Base-by-base conservation (phyloP, 257 asterid species). In the Nicotiana knightiana region DNA sequence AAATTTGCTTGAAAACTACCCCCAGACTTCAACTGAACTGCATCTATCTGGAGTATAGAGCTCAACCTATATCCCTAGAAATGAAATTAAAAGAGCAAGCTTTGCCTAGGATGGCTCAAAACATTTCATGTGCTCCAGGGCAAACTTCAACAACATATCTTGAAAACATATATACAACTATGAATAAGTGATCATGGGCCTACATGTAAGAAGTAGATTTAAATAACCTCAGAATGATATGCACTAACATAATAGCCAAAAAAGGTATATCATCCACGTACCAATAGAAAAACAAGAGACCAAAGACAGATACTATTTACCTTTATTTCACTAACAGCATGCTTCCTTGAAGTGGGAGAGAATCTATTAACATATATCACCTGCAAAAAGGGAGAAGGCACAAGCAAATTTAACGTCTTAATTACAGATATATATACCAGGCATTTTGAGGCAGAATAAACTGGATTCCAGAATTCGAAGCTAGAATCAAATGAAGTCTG, bases 361-460 rank as follows among this genome's bases (percentile, higher is more conserved):
- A 93, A 94, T 85, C 98, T 93, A 90, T 94, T 88, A 59, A 96
- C 99, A 87, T 96, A 93, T 51, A 96, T 96, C 78, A 96, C 99
- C 99, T 96, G 84, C 77, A 84, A 77, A 83, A 63, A 85, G 64
- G 5, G 66, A 70, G 58, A 81, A 68, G 32, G 82, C 73, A 24
- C 5, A 37, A 79, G 43, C 84, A 82, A 37, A 18, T 64, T 65
- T n/a, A 85, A n/a, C 58, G 67, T 54, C 75, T 70, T 30, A 84
- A 81, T 30, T 68, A 76, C 37, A 53, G 9, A 26, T 71, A 64
- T 71, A 78, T 73, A 46, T 80, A 24, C 54, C 78, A 81, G 10
- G 54, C 78, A 65, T 65, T 77, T 67, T 30, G 76, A 48, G 83
- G 65, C 9, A 66, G 83, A 70, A 81, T 9, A 62, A 59, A 10